A percentile compares a stretch with the other conserved stretches of the same genome.
phyloP scores from a whole-genome alignment of 2,329 filamentous ascomycete genomes.

The Phaeosphaeriaceae sp. region DNA sequence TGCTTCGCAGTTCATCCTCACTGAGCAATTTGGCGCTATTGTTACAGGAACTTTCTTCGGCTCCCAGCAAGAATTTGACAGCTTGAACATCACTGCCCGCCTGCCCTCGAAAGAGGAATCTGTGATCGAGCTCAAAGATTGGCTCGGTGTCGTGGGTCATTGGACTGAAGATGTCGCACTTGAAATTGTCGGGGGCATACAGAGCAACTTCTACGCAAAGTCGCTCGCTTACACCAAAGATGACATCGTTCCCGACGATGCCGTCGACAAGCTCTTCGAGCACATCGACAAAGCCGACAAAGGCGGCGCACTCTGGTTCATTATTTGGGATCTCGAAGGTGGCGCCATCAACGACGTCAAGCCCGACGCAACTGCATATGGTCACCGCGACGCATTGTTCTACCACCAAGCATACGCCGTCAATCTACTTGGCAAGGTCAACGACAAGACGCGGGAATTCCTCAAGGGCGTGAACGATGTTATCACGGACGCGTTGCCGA shows the following conservation, averaged over 20 bases:
- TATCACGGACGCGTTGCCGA: conserved; percentile 38
- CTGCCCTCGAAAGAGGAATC: conserved; percentile 31
- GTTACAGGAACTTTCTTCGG: conserved; percentile 46
- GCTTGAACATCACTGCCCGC: conserved; percentile 37
- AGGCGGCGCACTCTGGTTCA: conserved; percentile 42
- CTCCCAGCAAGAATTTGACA: conserved; percentile 39
- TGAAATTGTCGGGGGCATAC: conserved; percentile 36
- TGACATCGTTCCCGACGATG: conserved; percentile 37
- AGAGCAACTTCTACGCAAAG: conserved; percentile 46
- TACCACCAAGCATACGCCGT: conserved; percentile 48
- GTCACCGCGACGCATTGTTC: conserved; percentile 43
- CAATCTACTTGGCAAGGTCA: conserved; percentile 39
- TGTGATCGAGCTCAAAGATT: conserved; percentile 38
- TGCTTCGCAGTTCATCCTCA: conserved; percentile 41
- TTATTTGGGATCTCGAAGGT: conserved; percentile 45
- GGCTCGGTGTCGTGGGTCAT: conserved; percentile 42
- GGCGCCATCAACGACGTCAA: conserved; percentile 43
- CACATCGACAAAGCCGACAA: conserved; percentile 42
- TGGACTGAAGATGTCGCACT: conserved; percentile 43
- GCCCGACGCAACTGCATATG: conserved; percentile 40
- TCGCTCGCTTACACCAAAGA: conserved; percentile 41
- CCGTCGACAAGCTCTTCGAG: conserved; percentile 41
- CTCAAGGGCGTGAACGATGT: conserved; percentile 51
- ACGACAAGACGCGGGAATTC: conserved; percentile 47
- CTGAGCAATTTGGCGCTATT: conserved; percentile 35